phyloP scores from a whole-genome alignment of 2,329 filamentous ascomycete genomes.

The Aspergillus pseudoglaucus region DNA sequence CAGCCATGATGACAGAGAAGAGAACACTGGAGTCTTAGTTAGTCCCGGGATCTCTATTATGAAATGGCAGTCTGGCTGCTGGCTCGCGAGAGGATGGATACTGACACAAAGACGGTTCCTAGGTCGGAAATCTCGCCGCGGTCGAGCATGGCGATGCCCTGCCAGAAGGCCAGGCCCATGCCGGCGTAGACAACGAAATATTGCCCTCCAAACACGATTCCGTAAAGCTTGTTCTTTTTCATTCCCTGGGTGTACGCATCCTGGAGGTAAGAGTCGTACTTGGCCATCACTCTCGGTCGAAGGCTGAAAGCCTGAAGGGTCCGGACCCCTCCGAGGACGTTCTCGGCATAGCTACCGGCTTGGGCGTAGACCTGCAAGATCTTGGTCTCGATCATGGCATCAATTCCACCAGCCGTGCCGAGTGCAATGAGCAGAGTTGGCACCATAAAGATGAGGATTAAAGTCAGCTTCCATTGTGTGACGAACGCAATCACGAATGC shows the following conservation, averaged over 20 bases:
- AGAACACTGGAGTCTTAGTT: conserved; percentile 14
- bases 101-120: conserved; percentile 21
- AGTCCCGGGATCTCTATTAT: not conserved
- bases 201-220: conserved; percentile 12
- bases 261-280: conserved; percentile 15
- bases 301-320: conserved; percentile 19
- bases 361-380: conserved; percentile 16
- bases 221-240: conserved; percentile 14
- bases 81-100: conserved; percentile 1
- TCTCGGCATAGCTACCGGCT: conserved; percentile 15
- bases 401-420: conserved; percentile 9
- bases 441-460: conserved; percentile 15
- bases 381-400: conserved; percentile 13
- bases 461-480: conserved; percentile 18
- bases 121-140: conserved; percentile 20
- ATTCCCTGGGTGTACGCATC: conserved; percentile 6
- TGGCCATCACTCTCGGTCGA: conserved; percentile 8
- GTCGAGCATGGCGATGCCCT: conserved; percentile 23
- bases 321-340: conserved; percentile 10
- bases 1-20: conserved; percentile 25
- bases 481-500: conserved; percentile 19
- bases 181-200: conserved; percentile 12
- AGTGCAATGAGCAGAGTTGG: conserved; percentile 11
- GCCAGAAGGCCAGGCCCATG: conserved; percentile 51
- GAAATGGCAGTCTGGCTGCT: not conserved